A percentile compares a stretch with the other conserved stretches of the same genome.
Conservation (phyloP, 768 basidiomycete species). For the Leccinellum rugosiceps region DNA sequence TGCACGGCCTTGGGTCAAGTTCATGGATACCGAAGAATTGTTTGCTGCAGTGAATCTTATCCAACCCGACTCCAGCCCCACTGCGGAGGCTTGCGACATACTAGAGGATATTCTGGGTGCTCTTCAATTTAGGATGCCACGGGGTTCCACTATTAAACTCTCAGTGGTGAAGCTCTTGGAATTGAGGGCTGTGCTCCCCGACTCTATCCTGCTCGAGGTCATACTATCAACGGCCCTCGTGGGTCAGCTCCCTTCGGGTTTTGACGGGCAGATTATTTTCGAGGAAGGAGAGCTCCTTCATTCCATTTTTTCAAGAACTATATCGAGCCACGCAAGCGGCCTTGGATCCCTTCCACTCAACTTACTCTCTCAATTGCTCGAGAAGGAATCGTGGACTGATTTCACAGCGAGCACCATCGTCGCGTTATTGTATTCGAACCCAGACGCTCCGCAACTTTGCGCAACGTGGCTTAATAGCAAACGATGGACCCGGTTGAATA, state of each 20-base stretch:
- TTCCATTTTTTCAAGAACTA: not conserved
- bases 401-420: slow-evolving; percentile 44
- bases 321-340: not conserved
- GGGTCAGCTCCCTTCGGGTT: slow-evolving; percentile 30
- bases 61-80: slow-evolving; percentile 6
- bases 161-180: slow-evolving; percentile 39
- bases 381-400: slow-evolving; percentile 40
- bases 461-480: slow-evolving; percentile 38
- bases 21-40: slow-evolving; percentile 42
- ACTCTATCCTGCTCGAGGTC: slow-evolving; percentile 41
- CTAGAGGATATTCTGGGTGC: slow-evolving; percentile 39
- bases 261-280: slow-evolving; percentile 22
- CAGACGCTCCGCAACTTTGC: slow-evolving; percentile 26
- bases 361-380: slow-evolving; percentile 38
- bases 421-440: slow-evolving; percentile 42
- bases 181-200: slow-evolving; percentile 34
- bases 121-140: slow-evolving; percentile 17
- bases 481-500: slow-evolving; percentile 10
- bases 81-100: slow-evolving; percentile 15
- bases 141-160: slow-evolving; percentile 7
- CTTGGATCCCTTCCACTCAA: slow-evolving; percentile 11
- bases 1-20: slow-evolving; percentile 49
- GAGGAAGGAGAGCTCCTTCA: slow-evolving; percentile 6
- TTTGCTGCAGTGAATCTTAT: slow-evolving; percentile 44
- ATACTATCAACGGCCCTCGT: slow-evolving; percentile 44